phyloP scores from a whole-genome alignment of 2,329 filamentous ascomycete species.

The Verticillium zaregamsianum region DNA sequence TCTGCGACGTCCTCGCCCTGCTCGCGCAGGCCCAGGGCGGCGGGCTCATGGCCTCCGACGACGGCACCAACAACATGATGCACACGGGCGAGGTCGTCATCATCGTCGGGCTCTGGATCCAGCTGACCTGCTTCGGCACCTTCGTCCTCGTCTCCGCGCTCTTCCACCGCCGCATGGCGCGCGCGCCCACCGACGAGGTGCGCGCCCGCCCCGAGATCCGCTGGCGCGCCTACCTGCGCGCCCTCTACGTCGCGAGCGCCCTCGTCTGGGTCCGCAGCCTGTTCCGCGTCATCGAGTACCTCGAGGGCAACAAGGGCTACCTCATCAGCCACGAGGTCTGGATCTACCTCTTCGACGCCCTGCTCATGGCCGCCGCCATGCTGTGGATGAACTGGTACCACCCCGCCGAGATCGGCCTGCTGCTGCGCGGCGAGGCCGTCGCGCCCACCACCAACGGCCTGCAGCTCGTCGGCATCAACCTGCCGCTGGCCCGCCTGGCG shows the following conservation, averaged over 20 bases:
- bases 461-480: neutral
- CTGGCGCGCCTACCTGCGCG: conserved; percentile 32
- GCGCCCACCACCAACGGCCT: neutral
- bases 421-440: neutral
- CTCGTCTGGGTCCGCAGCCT: conserved; percentile 37
- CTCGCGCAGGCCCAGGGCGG: conserved; percentile 42
- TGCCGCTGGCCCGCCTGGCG: neutral
- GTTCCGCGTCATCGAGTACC: conserved; percentile 14
- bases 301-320: conserved; percentile 22
- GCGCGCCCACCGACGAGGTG: conserved; percentile 13
- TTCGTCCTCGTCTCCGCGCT: conserved; percentile 45
- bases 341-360: conserved; percentile 37
- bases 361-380: conserved; percentile 28
- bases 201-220: conserved; percentile 14
- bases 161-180: conserved; percentile 37
- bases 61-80: conserved; percentile 4
- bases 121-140: conserved; percentile 52
- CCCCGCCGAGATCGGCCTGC: neutral
- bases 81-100: conserved; percentile 44
- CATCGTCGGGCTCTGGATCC: conserved; percentile 51
- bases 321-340: conserved; percentile 34
- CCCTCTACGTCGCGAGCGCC: conserved; percentile 45
- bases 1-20: conserved; percentile 50
- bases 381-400: neutral
- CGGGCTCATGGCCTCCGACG: conserved; percentile 24